phyloP scores from a whole-genome alignment of 768 basidiomycete species.

The Leccinum variicolor region DNA sequence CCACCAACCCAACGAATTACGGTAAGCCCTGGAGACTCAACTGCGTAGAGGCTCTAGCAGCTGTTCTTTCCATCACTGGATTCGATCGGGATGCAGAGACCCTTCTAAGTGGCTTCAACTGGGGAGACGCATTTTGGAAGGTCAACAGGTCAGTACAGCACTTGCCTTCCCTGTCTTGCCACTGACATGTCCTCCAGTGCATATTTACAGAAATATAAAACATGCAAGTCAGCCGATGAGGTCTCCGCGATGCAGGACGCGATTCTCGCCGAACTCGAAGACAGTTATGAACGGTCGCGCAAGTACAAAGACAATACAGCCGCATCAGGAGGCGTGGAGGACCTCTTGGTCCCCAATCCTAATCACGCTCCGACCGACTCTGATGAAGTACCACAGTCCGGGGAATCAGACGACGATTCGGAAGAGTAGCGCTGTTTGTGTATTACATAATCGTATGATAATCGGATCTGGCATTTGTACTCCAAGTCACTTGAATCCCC shows the following conservation, averaged over 20 bases:
- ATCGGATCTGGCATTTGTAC: not conserved
- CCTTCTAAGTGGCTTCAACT: slow-evolving; percentile 79
- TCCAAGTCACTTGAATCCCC: not conserved
- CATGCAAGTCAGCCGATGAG: slow-evolving; percentile 61
- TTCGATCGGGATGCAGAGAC: slow-evolving; percentile 78
- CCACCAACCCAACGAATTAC: slow-evolving; percentile 97
- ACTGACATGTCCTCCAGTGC: not conserved
- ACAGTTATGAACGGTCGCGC: slow-evolving; percentile 56
- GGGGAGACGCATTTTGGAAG: slow-evolving; percentile 85
- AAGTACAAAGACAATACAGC: slow-evolving; percentile 35
- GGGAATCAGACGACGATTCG: not conserved
- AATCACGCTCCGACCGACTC: slow-evolving; percentile 42
- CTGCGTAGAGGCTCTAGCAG: slow-evolving; percentile 92
- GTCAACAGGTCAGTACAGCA: slow-evolving; percentile 63
- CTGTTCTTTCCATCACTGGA: slow-evolving; percentile 92
- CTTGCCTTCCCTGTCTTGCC: not conserved
- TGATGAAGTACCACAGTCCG: slow-evolving; percentile 15
- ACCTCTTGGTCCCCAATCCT: slow-evolving; percentile 67
- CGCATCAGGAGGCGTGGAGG: slow-evolving; percentile 42
- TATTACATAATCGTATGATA: not conserved
- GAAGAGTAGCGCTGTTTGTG: not conserved
- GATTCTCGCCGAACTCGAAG: slow-evolving; percentile 68
- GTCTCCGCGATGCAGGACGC: slow-evolving; percentile 58
- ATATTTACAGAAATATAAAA: slow-evolving; percentile 73
- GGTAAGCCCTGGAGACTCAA: slow-evolving; percentile 96